Conservation (phyloP, 345 rosid genomes). For the Lepidium didymum region DNA sequence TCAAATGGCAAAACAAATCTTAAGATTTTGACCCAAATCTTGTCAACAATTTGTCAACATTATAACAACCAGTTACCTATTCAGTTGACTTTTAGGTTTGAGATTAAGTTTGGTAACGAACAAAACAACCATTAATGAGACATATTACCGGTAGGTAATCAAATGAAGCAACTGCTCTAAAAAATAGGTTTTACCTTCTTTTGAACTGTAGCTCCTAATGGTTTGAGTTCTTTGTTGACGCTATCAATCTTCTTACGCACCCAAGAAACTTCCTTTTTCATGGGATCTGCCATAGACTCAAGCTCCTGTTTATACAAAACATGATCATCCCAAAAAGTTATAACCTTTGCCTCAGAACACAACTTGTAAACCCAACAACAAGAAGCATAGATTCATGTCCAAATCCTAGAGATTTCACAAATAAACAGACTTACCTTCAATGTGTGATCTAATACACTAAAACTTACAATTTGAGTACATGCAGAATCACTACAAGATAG, state of each 20-base stretch:
- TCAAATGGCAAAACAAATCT: not conserved
- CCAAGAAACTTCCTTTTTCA: conserved; percentile 80
- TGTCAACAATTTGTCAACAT: conserved; percentile 2
- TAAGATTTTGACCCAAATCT: not conserved
- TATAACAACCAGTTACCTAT: not conserved
- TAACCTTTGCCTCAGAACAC: not conserved
- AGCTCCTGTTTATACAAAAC: conserved; percentile 58
- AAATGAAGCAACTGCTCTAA: not conserved
- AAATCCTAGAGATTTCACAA: not conserved
- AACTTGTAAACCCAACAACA: not conserved
- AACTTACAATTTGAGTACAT: conserved; percentile 1
- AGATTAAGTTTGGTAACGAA: conserved; percentile 8
- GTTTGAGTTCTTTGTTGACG: conserved; percentile 88
- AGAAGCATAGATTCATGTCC: not conserved
- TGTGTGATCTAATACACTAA: not conserved
- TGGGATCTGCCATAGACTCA: conserved; percentile 82
- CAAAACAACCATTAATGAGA: not conserved
- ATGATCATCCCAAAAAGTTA: not conserved
- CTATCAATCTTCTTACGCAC: conserved; percentile 87
- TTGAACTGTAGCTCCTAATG: conserved; percentile 74
- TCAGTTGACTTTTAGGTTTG: conserved; percentile 6
- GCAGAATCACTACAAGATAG: not conserved
- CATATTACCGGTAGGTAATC: not conserved
- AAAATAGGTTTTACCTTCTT: conserved; percentile 54
- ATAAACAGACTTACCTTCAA: not conserved